phyloP scores from a whole-genome alignment of 2,329 filamentous ascomycete species.

The Chrysoporthe deuterocubensis region DNA sequence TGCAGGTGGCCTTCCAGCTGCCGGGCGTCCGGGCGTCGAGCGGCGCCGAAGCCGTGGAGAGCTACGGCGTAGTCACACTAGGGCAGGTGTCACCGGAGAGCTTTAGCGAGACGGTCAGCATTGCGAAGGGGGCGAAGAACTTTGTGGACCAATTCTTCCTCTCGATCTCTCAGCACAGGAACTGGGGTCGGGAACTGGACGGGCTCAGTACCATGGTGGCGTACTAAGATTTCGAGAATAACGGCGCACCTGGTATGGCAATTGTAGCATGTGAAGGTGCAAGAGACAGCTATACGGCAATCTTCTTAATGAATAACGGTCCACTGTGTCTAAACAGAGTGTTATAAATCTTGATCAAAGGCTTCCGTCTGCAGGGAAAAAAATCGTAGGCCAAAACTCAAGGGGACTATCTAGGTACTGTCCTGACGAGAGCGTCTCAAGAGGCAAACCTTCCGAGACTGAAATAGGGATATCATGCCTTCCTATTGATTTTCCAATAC shows the following conservation, averaged over 20 bases:
- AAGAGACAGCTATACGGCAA: not conserved
- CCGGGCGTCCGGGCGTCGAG: slow-evolving; percentile 47
- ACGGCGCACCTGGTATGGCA: not conserved
- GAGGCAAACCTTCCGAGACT: no score
- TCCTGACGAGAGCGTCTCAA: no score
- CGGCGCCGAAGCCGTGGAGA: slow-evolving; percentile 60
- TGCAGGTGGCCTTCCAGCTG: slow-evolving; percentile 53
- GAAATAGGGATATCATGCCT: no score
- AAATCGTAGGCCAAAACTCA: no score
- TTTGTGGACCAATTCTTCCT: slow-evolving; percentile 75
- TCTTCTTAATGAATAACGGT: no score
- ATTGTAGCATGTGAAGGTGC: not conserved
- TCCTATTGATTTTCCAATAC: no score
- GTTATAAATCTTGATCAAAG: no score
- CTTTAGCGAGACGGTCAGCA: slow-evolving; percentile 64
- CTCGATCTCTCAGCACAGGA: slow-evolving; percentile 72
- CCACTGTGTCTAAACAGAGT: no score
- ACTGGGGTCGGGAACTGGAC: slow-evolving; percentile 74
- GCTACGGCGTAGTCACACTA: slow-evolving; percentile 78
- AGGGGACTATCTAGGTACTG: no score
- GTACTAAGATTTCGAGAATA: slow-evolving; percentile 50
- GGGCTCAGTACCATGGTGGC: slow-evolving; percentile 70
- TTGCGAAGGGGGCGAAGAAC: slow-evolving; percentile 68
- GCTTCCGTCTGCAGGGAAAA: no score
- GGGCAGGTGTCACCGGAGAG: slow-evolving; percentile 55